Evolutionary conservation across 148 eudicot genomes (phyloP), one percentile per base, ranked within the genome.

Genomic region (Camellia sinensis): DNA sequence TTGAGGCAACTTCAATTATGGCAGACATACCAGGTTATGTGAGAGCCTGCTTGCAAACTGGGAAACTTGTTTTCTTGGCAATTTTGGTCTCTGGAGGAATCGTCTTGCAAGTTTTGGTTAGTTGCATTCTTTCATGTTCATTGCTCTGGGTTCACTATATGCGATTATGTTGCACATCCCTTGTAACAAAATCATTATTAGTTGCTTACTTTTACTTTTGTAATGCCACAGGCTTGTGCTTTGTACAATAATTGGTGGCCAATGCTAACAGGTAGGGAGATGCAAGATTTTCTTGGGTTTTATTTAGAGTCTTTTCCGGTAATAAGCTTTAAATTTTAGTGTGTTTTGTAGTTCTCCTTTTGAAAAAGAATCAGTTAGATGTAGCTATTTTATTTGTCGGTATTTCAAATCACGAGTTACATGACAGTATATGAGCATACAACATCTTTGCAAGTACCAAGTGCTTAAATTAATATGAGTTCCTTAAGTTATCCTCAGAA

Each of bases 171-270:
- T 3, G 43, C 45, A 14, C 37, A 57, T 56, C 44, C 17, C 44
- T 60, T 50, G 50, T 4, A 14, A 40, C 21, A 29, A 67, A 54
- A 15, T 41, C 21, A 54, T 74, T 61, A 52, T 21, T 52, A 53
- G 60, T 43, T 21, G 64, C 66, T 76, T 78, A 61, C 68, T 9
- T 40, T 41, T 64, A 53, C 62, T 41, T 86, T 57, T 69, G 40
- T 78, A 50, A 54, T 85, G 22, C 80, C 77, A 78, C 91, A 95
- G 99, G 99, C 99, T 60, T 96, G 99, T 89, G 99, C 97, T 80
- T 84, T 95, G 87, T 95, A 92, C 85, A 75, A 87, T 75, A 95
- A 95, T 79, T 95, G 97, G 99, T 95, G 99, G 97, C 99, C 99
- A 69, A 92, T 95, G 99, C 86, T 95, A 77, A 77, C 99, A 87